Percentiles rank a stretch among this genome's conserved stretches.
Evolutionary conservation across 2,329 filamentous ascomycete species (phyloP).

Genomic region (Alternaria postmessia): DNA sequence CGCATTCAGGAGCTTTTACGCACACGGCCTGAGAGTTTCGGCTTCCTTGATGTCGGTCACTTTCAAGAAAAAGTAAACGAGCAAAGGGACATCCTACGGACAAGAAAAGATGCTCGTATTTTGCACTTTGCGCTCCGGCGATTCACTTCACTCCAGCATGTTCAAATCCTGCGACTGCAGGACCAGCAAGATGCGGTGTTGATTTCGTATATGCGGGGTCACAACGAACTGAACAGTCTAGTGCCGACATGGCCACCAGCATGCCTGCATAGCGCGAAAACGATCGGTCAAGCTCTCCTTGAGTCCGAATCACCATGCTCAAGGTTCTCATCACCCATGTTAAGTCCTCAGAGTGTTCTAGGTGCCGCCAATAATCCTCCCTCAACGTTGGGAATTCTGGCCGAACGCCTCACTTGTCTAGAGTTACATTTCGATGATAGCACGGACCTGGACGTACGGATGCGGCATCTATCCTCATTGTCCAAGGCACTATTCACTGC

Average conservation of each 20-base stretch:
- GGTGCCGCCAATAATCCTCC: conserved; percentile 59
- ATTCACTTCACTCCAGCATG: conserved; percentile 68
- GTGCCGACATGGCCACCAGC: conserved; percentile 69
- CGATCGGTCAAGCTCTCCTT: conserved; percentile 65
- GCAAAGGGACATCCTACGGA: conserved; percentile 60
- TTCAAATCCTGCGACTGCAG: conserved; percentile 69
- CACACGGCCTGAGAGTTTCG: conserved; percentile 46
- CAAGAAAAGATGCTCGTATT: conserved; percentile 60
- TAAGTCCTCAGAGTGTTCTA: conserved; percentile 67
- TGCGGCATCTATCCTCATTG: conserved; percentile 64
- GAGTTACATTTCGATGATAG: conserved; percentile 70
- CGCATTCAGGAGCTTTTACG: conserved; percentile 52
- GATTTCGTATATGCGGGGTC: conserved; percentile 60
- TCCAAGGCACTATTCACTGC: conserved; percentile 67
- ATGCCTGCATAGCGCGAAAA: conserved; percentile 68
- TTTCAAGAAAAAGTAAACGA: conserved; percentile 59
- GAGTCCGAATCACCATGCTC: conserved; percentile 64
- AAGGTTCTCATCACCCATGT: conserved; percentile 69
- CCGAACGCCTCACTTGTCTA: conserved; percentile 66
- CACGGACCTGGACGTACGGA: conserved; percentile 64
- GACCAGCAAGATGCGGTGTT: conserved; percentile 66
- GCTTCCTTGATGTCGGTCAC: conserved; percentile 50
- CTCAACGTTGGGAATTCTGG: conserved; percentile 60
- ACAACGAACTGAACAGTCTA: conserved; percentile 56
- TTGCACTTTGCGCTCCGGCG: conserved; percentile 63